Evolutionary conservation across 2,329 filamentous ascomycete genomes (phyloP).

Genomic region (Xylariales sp.): DNA sequence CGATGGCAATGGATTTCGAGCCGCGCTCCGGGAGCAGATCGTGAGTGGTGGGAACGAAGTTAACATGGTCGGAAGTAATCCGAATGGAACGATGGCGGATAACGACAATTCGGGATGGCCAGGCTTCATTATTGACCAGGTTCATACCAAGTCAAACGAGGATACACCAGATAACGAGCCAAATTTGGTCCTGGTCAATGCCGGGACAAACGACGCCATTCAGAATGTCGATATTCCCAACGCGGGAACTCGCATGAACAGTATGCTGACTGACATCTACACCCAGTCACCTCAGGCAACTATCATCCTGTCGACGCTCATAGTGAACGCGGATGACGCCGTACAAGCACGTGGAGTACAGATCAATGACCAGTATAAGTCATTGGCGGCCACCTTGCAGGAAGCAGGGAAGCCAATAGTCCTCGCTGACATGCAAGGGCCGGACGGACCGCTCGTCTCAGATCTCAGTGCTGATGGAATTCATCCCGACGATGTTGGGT

Average conservation of each 20-base stretch:
- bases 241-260: slow-evolving; percentile 22
- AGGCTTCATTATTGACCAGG: slow-evolving; percentile 28
- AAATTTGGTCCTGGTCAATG: slow-evolving; percentile 33
- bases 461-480: slow-evolving; percentile 28
- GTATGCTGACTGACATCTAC: slow-evolving; percentile 27
- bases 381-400: slow-evolving; percentile 18
- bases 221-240: slow-evolving; percentile 24
- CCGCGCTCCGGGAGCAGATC: slow-evolving; percentile 30
- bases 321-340: slow-evolving; percentile 21
- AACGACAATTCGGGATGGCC: slow-evolving; percentile 33
- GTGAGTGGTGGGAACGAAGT: slow-evolving; percentile 23
- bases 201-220: slow-evolving; percentile 35
- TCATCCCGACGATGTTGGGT: slow-evolving; percentile 30
- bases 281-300: slow-evolving; percentile 24
- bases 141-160: slow-evolving; percentile 24
- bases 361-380: slow-evolving; percentile 25
- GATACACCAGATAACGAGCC: slow-evolving; percentile 26
- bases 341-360: slow-evolving; percentile 19
- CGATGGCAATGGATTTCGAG: slow-evolving; percentile 32
- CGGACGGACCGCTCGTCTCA: slow-evolving; percentile 17
- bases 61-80: slow-evolving; percentile 33
- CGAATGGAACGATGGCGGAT: slow-evolving; percentile 30
- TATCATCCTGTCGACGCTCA: slow-evolving; percentile 28
- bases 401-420: slow-evolving; percentile 21
- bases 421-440: slow-evolving; percentile 29